Conservation (phyloP, 257 asterid species). For the Fraxinus anomala region DNA sequence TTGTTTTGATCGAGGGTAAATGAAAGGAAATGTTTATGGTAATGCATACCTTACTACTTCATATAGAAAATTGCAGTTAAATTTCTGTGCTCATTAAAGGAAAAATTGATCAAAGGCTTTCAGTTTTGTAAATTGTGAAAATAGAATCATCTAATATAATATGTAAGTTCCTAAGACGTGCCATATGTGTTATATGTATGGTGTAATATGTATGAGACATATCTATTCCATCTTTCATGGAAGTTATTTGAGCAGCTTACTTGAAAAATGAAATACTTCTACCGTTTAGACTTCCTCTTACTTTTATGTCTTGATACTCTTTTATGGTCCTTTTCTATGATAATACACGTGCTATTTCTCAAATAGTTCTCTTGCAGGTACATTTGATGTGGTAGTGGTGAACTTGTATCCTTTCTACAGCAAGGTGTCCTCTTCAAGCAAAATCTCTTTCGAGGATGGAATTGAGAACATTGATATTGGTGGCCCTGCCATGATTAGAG, state of each 20-base stretch:
- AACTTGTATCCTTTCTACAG: constrained; percentile 92
- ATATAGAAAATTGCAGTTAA: not conserved
- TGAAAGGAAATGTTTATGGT: not conserved
- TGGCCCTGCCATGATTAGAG: constrained; percentile 98
- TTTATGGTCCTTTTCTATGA: constrained; percentile 17
- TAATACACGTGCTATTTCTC: constrained; percentile 22
- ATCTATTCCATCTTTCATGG: not conserved
- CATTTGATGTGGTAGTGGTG: constrained; percentile 94
- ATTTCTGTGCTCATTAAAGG: not conserved
- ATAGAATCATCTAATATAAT: not conserved
- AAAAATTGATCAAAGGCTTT: not conserved
- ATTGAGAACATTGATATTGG: constrained; percentile 98
- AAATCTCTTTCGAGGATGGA: constrained; percentile 85
- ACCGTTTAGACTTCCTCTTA: constrained; percentile 8
- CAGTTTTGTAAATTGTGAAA: not conserved
- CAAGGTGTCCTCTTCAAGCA: constrained; percentile 78
- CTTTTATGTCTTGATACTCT: constrained; percentile 1
- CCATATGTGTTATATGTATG: not conserved
- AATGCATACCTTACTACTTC: not conserved
- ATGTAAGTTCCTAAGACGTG: not conserved
- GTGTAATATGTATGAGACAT: not conserved
- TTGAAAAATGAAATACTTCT: not conserved
- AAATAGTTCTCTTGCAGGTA: constrained; percentile 53
- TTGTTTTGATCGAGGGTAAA: not conserved
- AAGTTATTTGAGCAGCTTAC: constrained; percentile 16